Percentiles rank a stretch among this genome's conserved stretches.
Conservation (phyloP, 257 asterid species). For the Solanum commersonii region DNA sequence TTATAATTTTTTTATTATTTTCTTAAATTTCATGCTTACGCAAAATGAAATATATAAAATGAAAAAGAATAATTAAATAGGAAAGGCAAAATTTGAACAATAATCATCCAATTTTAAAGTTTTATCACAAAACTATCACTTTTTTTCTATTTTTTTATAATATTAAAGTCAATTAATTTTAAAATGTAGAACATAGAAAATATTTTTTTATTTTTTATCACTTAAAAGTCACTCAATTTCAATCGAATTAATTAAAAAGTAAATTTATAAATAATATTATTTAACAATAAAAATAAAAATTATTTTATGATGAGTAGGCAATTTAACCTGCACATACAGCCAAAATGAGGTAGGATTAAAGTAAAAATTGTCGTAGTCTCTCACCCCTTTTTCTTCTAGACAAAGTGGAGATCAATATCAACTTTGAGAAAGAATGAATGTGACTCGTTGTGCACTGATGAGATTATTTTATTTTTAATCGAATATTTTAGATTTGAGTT, state of each 20-base stretch:
- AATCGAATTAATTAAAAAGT: no score
- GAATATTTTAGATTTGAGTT: no score
- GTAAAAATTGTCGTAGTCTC: background rate
- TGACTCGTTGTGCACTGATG: accelerated
- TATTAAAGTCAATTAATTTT: background rate
- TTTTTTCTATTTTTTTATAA: no score
- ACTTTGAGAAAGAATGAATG: background rate
- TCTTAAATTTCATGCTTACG: background rate
- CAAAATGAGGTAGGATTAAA: background rate
- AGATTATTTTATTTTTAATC: accelerated
- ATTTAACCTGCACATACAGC: background rate
- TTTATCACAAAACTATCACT: background rate
- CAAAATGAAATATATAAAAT: background rate
- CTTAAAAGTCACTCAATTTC: background rate
- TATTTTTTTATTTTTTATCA: background rate
- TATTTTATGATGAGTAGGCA: background rate
- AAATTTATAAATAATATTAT: no score
- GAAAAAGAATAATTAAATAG: background rate
- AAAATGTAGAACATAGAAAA: no score
- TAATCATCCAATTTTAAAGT: background rate
- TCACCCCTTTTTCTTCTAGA: background rate
- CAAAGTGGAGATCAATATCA: background rate
- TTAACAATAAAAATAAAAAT: no score
- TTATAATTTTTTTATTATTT: background rate
- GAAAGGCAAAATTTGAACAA: background rate